A percentile compares a stretch with the other conserved stretches of the same genome.
These are phyloP conservation scores for Trametes punicea DNA, from an alignment of 768 basidiomycete genomes.

Conservation along the genomic window DNA sequence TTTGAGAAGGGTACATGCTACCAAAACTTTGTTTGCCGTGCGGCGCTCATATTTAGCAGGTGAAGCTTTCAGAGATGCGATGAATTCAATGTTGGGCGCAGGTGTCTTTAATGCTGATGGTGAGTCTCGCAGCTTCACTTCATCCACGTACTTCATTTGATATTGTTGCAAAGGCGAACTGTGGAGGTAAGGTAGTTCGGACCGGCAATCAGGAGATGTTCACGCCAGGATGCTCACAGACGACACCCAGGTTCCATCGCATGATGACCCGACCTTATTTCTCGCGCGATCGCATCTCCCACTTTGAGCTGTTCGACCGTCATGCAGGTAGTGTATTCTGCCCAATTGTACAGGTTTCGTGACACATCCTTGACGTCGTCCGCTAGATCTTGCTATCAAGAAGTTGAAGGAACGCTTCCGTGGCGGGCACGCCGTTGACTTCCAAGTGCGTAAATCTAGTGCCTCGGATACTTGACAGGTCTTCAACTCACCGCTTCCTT, in stretches of 20 bases:
- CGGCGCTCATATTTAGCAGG: conserved; percentile 24
- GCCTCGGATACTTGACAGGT: no score
- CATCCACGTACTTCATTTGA: not conserved
- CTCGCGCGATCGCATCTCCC: conserved; percentile 32
- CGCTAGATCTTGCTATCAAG: not conserved
- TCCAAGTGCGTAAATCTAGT: conserved; percentile 25
- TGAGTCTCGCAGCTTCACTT: conserved; percentile 15
- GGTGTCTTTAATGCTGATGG: conserved; percentile 60
- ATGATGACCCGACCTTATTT: conserved; percentile 39
- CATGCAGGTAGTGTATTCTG: conserved; percentile 39
- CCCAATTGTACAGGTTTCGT: no score
- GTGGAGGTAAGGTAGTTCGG: conserved; percentile 27
- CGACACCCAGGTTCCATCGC: conserved; percentile 28
- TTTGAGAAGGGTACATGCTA: conserved; percentile 40
- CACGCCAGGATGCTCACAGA: not conserved
- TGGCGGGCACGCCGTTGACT: conserved; percentile 30
- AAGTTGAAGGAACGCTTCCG: conserved; percentile 28
- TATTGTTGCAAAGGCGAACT: conserved; percentile 22
- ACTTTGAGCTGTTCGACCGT: conserved; percentile 35
- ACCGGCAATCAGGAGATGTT: not conserved
- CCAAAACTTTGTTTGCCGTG: not conserved
- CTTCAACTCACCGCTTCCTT: not conserved
- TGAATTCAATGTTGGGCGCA: conserved; percentile 41
- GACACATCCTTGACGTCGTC: not conserved
- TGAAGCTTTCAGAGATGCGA: conserved; percentile 30